Percentiles rank a stretch among this genome's conserved stretches.
Conservation (phyloP, 805 yeast genomes). For the Lachancea sp. region DNA sequence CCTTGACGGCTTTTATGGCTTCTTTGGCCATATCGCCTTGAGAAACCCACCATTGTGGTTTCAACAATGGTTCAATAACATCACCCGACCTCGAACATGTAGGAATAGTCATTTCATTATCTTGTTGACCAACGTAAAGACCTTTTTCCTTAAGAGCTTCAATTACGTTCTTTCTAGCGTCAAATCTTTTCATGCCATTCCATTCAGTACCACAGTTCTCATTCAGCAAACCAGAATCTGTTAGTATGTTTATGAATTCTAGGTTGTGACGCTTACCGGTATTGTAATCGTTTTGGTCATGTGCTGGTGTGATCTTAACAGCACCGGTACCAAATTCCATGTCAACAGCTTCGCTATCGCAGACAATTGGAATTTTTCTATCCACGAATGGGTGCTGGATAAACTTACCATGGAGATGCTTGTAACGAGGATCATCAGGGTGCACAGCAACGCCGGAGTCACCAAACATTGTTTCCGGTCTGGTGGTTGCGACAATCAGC, state of each 20-base stretch:
- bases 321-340: conserved; percentile 99
- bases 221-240: conserved; percentile 87
- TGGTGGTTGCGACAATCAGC: conserved; percentile 90
- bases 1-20: conserved; percentile 78
- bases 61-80: conserved; percentile 89
- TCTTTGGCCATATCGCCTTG: conserved; percentile 83
- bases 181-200: conserved; percentile 87
- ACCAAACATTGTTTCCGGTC: conserved; percentile 98
- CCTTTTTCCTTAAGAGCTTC: conserved; percentile 70
- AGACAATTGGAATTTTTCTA: conserved; percentile 77
- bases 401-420: conserved; percentile 88
- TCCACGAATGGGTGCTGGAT: conserved; percentile 86
- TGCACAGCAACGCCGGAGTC: conserved; percentile 98
- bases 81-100: conserved; percentile 95
- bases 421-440: conserved; percentile 89
- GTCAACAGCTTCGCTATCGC: conserved; percentile 91
- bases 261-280: conserved; percentile 92
- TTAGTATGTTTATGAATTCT: conserved; percentile 82
- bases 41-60: conserved; percentile 99
- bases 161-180: conserved; percentile 82
- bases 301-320: conserved; percentile 97
- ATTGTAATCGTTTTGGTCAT: conserved; percentile 92
- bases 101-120: conserved; percentile 94
- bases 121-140: conserved; percentile 75
- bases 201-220: conserved; percentile 86